Conservation (phyloP, 495 filamentous ascomycete genomes). For the Penicillium antarcticum region DNA sequence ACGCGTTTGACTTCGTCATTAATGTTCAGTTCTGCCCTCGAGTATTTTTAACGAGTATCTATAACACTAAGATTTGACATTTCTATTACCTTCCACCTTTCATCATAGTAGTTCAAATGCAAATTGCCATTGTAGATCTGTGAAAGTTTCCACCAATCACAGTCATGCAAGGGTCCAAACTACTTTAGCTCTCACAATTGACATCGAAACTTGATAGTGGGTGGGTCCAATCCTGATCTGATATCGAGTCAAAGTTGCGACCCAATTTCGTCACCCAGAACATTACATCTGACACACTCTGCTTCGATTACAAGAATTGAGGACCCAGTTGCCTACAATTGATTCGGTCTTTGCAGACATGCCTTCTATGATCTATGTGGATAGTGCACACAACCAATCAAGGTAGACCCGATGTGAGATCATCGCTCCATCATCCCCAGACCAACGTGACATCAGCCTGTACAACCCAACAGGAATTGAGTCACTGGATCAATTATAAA, state of each 20-base stretch:
- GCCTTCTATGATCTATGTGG: not conserved
- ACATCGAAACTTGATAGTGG: too few species aligned
- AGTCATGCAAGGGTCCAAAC: too few species aligned
- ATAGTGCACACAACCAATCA: not conserved
- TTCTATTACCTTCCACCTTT: too few species aligned
- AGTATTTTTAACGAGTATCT: constrained; percentile 12
- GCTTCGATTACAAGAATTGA: not conserved
- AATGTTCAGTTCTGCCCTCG: constrained; percentile 12
- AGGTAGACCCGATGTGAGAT: constrained; percentile 18
- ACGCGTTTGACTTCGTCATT: not conserved
- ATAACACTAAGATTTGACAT: too few species aligned
- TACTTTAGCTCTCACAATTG: too few species aligned
- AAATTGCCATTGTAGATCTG: too few species aligned
- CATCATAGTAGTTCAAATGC: too few species aligned
- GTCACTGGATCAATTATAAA: not conserved
- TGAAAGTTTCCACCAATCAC: too few species aligned
- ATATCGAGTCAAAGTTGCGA: too few species aligned
- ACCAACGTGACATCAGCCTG: constrained; percentile 22
- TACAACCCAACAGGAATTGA: not conserved
- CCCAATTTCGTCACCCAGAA: too few species aligned
- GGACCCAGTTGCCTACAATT: too few species aligned
- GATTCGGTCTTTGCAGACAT: not conserved
- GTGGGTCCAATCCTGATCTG: too few species aligned
- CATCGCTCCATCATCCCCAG: constrained; percentile 24
- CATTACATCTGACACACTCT: not conserved